These are phyloP conservation scores for Brettanomyces anomalus DNA, from an alignment of 805 yeast genomes.

Conservation along the genomic window DNA sequence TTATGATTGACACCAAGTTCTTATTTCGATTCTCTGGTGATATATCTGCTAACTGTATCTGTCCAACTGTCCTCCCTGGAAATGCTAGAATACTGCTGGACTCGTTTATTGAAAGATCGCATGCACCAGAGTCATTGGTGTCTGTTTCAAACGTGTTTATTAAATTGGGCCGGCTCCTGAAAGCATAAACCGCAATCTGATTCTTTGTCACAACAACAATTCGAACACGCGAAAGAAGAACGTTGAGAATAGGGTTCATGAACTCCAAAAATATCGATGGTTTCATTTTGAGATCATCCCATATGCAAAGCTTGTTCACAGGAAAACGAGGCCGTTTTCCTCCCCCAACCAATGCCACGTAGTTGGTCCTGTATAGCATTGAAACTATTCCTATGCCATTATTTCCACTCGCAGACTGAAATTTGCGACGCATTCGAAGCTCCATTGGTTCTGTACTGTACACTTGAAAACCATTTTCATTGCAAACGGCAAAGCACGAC, in stretches of 20 bases:
- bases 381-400: constrained; percentile 65
- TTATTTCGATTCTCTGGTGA: constrained; percentile 56
- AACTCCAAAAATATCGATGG: constrained; percentile 70
- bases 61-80: constrained; percentile 71
- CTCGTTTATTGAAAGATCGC: constrained; percentile 32
- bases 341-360: constrained; percentile 85
- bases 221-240: constrained; percentile 63
- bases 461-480: constrained; percentile 73
- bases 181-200: constrained; percentile 68
- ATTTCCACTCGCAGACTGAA: constrained; percentile 19
- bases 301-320: constrained; percentile 69
- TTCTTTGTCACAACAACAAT: constrained; percentile 64
- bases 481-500: constrained; percentile 80
- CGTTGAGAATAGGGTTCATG: constrained; percentile 64
- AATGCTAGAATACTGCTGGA: constrained; percentile 46
- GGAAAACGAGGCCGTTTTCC: constrained; percentile 76
- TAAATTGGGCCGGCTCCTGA: constrained; percentile 69
- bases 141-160: constrained; percentile 57
- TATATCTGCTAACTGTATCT: constrained; percentile 70
- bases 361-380: constrained; percentile 88
- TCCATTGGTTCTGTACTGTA: constrained; percentile 86
- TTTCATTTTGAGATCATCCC: constrained; percentile 84
- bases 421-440: constrained; percentile 53
- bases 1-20: constrained; percentile 56
- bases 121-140: constrained; percentile 54